A percentile compares a stretch with the other conserved stretches of the same genome.
phyloP scores from a whole-genome alignment of 164 flowering plant species.

The Euptelea pleiosperma region DNA sequence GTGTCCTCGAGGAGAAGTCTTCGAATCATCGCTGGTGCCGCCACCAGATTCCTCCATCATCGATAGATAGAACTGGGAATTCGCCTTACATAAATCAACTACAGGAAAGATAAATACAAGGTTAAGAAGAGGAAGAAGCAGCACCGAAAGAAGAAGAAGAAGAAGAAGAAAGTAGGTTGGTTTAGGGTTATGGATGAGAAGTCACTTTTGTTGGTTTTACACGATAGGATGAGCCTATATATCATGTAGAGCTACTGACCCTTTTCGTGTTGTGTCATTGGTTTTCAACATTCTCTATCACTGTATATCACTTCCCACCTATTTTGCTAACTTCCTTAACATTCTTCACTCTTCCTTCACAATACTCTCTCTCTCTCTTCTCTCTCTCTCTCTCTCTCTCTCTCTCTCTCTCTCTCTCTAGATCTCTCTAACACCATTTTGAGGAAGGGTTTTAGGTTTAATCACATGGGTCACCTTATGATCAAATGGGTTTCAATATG shows the following conservation, averaged over 20 bases:
- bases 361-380: slow-evolving; percentile 21
- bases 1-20: slow-evolving; percentile 69
- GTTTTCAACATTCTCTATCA: slow-evolving; percentile 22
- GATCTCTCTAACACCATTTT: slow-evolving; percentile 7
- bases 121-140: too few species aligned
- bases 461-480: too few species aligned
- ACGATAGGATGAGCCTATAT: too few species aligned
- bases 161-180: too few species aligned
- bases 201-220: slow-evolving; percentile 80
- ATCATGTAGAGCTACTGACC: too few species aligned
- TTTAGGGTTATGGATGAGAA: slow-evolving; percentile 60
- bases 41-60: slow-evolving; percentile 43
- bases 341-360: too few species aligned
- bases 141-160: slow-evolving; percentile 5
- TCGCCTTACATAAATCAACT: slow-evolving; percentile 9
- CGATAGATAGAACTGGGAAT: too few species aligned
- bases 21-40: slow-evolving; percentile 30
- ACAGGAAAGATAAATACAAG: slow-evolving; percentile 21
- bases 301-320: slow-evolving; percentile 22
- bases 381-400: too few species aligned
- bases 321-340: slow-evolving; percentile 26
- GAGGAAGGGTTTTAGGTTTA: slow-evolving; percentile 4
- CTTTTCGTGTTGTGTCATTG: slow-evolving; percentile 27
- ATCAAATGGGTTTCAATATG: too few species aligned
- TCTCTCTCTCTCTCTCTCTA: too few species aligned